phyloP scores from a whole-genome alignment of 73 alveolate species.

The Tetrahymena elliotti region DNA sequence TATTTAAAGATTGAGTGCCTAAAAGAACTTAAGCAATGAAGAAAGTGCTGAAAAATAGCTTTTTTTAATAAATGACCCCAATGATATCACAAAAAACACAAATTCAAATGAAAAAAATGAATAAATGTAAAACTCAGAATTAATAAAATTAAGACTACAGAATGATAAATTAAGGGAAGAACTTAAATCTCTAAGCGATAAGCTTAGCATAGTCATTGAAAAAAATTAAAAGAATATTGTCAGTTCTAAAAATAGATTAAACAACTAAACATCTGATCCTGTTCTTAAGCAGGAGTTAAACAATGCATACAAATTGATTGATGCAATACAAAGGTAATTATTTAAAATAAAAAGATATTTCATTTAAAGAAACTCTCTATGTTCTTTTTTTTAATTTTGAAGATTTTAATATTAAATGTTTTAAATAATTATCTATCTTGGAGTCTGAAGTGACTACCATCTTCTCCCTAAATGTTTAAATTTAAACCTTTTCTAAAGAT shows the following conservation, averaged over 20 bases:
- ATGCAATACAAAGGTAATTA: background rate
- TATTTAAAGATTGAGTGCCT: background rate
- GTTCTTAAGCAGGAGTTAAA: background rate
- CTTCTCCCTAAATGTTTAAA: too few relatives aligned
- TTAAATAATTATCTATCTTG: too few relatives aligned
- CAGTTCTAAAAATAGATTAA: background rate
- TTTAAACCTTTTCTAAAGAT: too few relatives aligned
- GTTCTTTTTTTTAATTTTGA: too few relatives aligned
- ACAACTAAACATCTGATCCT: background rate
- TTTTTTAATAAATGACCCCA: background rate
- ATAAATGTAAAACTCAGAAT: background rate
- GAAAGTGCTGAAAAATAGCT: background rate
- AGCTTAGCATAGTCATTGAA: background rate
- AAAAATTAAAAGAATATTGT: background rate
- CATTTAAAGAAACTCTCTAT: too few relatives aligned
- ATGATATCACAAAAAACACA: background rate
- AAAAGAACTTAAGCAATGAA: background rate
- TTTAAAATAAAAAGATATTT: too few relatives aligned
- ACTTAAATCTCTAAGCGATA: background rate
- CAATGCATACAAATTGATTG: background rate
- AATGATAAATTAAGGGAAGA: background rate
- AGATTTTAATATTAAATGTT: too few relatives aligned
- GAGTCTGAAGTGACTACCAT: too few relatives aligned
- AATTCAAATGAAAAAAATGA: background rate
- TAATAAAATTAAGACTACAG: background rate